phyloP scores from a whole-genome alignment of 345 rosid genomes.

The Ricinus communis region DNA sequence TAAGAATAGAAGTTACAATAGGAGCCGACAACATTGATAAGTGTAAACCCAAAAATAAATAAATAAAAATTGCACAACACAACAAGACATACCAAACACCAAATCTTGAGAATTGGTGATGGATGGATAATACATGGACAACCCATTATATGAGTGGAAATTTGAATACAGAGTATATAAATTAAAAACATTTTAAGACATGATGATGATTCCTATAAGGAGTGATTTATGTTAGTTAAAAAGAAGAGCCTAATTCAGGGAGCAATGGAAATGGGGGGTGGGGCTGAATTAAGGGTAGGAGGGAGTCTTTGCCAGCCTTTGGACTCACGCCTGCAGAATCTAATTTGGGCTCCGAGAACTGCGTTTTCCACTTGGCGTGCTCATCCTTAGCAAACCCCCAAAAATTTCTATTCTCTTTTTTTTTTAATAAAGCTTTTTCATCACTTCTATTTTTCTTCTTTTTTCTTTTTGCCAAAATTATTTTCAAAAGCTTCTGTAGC shows the following conservation, averaged over 20 bases:
- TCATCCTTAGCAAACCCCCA: slow-evolving; percentile 18
- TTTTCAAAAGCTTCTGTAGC: no score
- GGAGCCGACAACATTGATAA: slow-evolving; percentile 55
- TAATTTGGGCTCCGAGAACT: slow-evolving; percentile 39
- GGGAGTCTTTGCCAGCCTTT: slow-evolving; percentile 49
- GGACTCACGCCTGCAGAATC: slow-evolving; percentile 44
- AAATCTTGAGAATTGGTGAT: not conserved
- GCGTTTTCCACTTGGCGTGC: slow-evolving; percentile 35
- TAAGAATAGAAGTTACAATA: slow-evolving; percentile 29
- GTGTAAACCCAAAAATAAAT: slow-evolving; percentile 24
- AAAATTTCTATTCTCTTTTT: not conserved
- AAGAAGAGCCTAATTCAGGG: no score
- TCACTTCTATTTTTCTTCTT: not conserved
- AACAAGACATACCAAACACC: slow-evolving; percentile 7
- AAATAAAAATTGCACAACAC: not conserved
- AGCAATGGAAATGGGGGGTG: not conserved
- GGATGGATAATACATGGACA: not conserved
- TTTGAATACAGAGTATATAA: slow-evolving; percentile 4
- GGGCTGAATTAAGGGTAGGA: slow-evolving; percentile 13
- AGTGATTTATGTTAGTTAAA: no score
- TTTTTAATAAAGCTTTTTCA: slow-evolving; percentile 2
- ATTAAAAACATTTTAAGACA: not conserved
- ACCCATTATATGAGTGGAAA: not conserved
- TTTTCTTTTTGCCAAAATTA: no score
- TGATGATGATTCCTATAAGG: not conserved